Conservation (phyloP, 2,329 filamentous ascomycete species). For the Arachnopeziza araneosa region DNA sequence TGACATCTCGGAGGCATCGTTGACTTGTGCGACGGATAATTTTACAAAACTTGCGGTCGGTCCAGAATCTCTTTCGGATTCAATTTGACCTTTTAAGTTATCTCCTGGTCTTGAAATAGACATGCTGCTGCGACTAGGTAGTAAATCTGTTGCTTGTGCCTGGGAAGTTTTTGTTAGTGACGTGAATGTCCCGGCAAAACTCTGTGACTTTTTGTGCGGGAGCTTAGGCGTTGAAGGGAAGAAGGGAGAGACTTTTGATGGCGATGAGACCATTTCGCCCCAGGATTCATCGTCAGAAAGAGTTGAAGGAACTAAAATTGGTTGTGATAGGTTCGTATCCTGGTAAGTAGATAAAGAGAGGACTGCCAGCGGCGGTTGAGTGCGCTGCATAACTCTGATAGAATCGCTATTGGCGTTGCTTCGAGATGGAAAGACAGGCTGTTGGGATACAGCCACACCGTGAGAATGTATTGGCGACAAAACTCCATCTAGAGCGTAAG, state of each 20-base stretch:
- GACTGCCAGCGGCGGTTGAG: neutral
- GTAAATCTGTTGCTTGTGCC: neutral
- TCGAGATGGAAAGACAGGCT: neutral
- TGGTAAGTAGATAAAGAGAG: neutral
- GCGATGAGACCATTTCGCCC: constrained; percentile 35
- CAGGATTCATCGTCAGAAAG: constrained; percentile 30
- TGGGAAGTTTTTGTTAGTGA: too few relatives aligned
- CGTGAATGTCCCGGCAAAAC: neutral
- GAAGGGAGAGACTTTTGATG: constrained; percentile 15
- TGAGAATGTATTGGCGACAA: neutral
- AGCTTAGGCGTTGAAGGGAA: neutral
- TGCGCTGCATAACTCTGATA: neutral
- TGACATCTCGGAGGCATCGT: neutral
- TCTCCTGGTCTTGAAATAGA: neutral
- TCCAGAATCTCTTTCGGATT: neutral
- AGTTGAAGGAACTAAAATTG: neutral
- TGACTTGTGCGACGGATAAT: constrained; percentile 1
- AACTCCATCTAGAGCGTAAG: neutral
- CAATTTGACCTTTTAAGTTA: neutral
- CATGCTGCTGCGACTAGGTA: neutral
- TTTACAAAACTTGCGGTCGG: constrained; percentile 6
- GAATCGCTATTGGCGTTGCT: neutral
- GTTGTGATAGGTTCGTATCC: neutral
- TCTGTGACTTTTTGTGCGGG: neutral
- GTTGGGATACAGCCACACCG: neutral